Conservation (phyloP, 2,329 filamentous ascomycete genomes). For the Parastagonospora nodorum region DNA sequence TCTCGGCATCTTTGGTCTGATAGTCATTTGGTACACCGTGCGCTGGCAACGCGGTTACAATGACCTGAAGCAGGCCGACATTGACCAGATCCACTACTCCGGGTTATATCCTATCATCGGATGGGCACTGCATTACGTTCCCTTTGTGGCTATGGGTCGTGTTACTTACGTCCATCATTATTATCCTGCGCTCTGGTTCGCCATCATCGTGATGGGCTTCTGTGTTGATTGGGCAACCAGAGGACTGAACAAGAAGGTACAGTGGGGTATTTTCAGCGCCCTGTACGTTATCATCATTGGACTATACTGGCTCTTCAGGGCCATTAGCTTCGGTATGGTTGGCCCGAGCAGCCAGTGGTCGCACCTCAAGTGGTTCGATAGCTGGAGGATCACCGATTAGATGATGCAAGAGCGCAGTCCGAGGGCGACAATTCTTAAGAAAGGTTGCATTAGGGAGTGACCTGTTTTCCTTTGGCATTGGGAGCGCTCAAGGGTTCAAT, state of each 20-base stretch:
- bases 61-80: constrained; percentile 77
- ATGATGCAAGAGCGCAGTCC: not conserved
- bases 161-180: constrained; percentile 99
- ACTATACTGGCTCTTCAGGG: constrained; percentile 88
- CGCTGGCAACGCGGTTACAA: constrained; percentile 95
- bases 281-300: constrained; percentile 78
- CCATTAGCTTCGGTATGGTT: constrained; percentile 95
- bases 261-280: constrained; percentile 71
- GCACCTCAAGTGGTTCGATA: constrained; percentile 92
- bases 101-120: constrained; percentile 89
- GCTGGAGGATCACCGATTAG: constrained; percentile 80
- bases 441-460: not conserved
- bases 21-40: constrained; percentile 83
- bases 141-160: constrained; percentile 96
- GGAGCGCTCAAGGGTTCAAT: not conserved
- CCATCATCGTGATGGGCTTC: constrained; percentile 88
- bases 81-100: constrained; percentile 94
- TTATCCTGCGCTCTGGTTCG: constrained; percentile 97
- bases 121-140: constrained; percentile 95
- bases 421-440: not conserved
- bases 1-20: constrained; percentile 71
- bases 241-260: constrained; percentile 66
- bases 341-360: constrained; percentile 81
- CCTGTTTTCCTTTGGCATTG: not conserved
- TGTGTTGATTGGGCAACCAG: constrained; percentile 81